Conservation (phyloP, 441 rosid species). For the California macrophylla region DNA sequence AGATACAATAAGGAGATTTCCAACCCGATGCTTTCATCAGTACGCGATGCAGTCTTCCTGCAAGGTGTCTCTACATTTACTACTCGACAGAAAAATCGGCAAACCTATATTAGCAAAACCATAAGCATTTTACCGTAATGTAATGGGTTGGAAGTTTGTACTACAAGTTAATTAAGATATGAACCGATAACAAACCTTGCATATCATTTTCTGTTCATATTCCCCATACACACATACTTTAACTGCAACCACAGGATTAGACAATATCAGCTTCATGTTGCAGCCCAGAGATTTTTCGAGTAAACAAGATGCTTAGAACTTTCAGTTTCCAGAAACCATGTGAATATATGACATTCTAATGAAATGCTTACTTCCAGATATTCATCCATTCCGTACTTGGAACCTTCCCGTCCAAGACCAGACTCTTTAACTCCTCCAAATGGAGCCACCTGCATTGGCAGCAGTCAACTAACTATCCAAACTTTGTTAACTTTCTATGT, state of each 20-base stretch:
- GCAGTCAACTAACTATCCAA: slow-evolving; percentile 16
- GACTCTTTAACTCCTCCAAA: slow-evolving; percentile 93
- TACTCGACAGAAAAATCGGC: neutral
- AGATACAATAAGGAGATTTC: neutral
- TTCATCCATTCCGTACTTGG: slow-evolving; percentile 92
- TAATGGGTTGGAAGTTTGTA: neutral
- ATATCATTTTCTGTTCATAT: slow-evolving; percentile 14
- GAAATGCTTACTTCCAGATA: slow-evolving; percentile 58
- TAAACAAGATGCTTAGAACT: neutral
- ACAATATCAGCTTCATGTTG: neutral
- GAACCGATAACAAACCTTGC: neutral
- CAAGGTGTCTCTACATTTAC: slow-evolving; percentile 2
- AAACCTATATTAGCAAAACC: neutral
- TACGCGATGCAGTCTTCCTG: neutral
- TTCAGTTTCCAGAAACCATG: neutral
- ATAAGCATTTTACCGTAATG: neutral
- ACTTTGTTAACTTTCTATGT: slow-evolving; percentile 4
- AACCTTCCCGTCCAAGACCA: slow-evolving; percentile 95
- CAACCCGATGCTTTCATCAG: neutral
- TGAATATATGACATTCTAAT: neutral
- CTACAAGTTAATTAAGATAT: neutral
- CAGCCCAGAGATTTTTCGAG: neutral
- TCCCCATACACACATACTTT: slow-evolving; percentile 25
- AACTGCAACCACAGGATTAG: slow-evolving; percentile 16
- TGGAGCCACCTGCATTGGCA: slow-evolving; percentile 69